phyloP scores from a whole-genome alignment of 345 rosid species.

The Melastoma malabathricum region DNA sequence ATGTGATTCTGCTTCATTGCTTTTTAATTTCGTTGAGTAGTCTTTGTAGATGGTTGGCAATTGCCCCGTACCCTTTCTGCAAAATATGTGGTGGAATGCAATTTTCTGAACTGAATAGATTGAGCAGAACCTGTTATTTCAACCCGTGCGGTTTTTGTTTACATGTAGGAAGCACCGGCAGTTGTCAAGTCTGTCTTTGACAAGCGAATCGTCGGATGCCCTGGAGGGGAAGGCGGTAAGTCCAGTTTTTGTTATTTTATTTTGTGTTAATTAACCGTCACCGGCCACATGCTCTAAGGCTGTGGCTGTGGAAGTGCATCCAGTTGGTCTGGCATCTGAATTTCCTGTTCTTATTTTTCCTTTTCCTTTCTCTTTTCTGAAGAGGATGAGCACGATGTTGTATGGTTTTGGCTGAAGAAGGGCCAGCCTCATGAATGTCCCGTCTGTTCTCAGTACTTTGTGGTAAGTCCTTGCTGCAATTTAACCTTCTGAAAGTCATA shows the following conservation, averaged over 20 bases:
- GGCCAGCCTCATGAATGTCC: slow-evolving; percentile 87
- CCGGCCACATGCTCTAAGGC: no score
- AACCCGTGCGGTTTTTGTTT: slow-evolving; percentile 1
- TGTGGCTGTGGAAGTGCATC: no score
- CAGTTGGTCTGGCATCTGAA: no score
- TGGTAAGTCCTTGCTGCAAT: slow-evolving; percentile 30
- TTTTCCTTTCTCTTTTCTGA: slow-evolving; percentile 5
- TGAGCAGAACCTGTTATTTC: no score
- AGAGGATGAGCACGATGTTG: slow-evolving; percentile 97
- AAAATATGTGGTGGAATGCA: no score
- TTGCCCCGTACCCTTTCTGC: no score
- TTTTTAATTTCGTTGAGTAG: no score
- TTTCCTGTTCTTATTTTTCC: neutral
- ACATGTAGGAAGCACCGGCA: slow-evolving; percentile 59
- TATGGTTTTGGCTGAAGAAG: slow-evolving; percentile 98
- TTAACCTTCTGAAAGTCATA: neutral
- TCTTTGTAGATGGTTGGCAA: no score
- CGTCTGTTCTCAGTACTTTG: slow-evolving; percentile 79
- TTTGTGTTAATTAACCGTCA: neutral
- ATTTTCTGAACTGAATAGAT: no score
- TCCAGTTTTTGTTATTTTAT: slow-evolving; percentile 4
- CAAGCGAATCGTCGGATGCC: slow-evolving; percentile 86
- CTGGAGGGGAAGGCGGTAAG: slow-evolving; percentile 86
- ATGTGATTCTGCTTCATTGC: no score
- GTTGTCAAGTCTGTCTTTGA: slow-evolving; percentile 59